Base-by-base conservation (phyloP, 495 filamentous ascomycete species). In the Podospora pseudocomata region DNA sequence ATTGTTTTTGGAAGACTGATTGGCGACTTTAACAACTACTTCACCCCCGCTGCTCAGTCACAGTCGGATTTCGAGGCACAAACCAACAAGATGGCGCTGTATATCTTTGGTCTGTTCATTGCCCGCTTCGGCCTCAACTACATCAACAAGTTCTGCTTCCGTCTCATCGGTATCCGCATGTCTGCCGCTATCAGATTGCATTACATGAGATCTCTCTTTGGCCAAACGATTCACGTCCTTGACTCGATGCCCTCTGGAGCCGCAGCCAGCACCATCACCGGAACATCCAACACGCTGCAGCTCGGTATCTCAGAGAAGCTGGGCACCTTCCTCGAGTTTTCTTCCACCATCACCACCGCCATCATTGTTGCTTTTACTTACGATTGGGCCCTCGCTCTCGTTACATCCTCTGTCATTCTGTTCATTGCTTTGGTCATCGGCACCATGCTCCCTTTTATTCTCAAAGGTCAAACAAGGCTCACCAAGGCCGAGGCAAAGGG, bases 241-340 rank as follows among this genome's bases (percentile, higher is more conserved):
- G 86, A 88, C 73, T 83, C 84, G 65, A 80, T 89, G 82, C 82
- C 85, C 66, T 74, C 80, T 66, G 78, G 85, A 53, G 67, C 82
- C 64, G 79, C 85, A 26, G 85, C 85, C 0, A 83, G 83, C 61
- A 86, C 86, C 19, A 89, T 91, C 55, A 88, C 81, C 26, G 74
- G 78, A 32, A 87, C 89, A 63, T 82, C 87, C 26, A 84, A 88
- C 67, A 82, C 83, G 0, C 83, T 89, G 63, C 87, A 84, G 66
- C 80, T 84, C 0, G 87, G 87, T 23, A 88, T 87, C 6, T 84
- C 86, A 7, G 87, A 90, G 76, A 90, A 90, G 73, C 84, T 88
- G 9, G 87, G 87, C 53, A 83, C 86, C 27, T 83, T 82, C 56
- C 71, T 89, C 54, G 79, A 83, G 66, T 86, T 80, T 63, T 66